These are phyloP conservation scores for Paramecium tetraurelia DNA, from an alignment of 73 alveolate genomes.

Conservation along the genomic window DNA sequence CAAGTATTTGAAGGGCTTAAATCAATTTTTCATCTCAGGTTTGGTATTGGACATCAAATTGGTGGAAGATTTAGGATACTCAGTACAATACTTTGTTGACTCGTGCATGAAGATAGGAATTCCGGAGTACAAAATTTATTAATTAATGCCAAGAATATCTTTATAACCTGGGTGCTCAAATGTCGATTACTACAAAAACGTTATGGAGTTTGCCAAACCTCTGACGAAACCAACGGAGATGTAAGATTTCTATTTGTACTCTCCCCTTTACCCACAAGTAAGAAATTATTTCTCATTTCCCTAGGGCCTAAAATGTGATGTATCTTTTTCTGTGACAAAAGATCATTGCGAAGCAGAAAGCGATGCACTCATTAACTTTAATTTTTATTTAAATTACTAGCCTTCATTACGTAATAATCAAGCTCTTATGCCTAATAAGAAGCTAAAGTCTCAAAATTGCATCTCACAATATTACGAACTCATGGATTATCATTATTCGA, in stretches of 20 bases:
- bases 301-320: background rate
- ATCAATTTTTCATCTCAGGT: background rate
- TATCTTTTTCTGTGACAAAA: background rate
- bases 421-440: background rate
- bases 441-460: background rate
- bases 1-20: background rate
- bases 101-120: slow-evolving; percentile 4
- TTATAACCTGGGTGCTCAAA: background rate
- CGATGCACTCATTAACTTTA: background rate
- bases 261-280: background rate
- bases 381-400: background rate
- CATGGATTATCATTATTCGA: background rate
- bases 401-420: slow-evolving; percentile 10
- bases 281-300: background rate
- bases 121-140: background rate
- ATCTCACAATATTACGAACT: background rate
- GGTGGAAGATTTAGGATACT: slow-evolving; percentile 10
- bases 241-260: background rate
- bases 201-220: slow-evolving; percentile 34
- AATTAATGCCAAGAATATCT: background rate
- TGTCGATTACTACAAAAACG: background rate
- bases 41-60: background rate
- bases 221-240: background rate
- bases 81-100: background rate
- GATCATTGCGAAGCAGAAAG: background rate